Evolutionary conservation across 108 stramenopile genomes (phyloP).

Genomic region (Stephanodiscus minutulus): DNA sequence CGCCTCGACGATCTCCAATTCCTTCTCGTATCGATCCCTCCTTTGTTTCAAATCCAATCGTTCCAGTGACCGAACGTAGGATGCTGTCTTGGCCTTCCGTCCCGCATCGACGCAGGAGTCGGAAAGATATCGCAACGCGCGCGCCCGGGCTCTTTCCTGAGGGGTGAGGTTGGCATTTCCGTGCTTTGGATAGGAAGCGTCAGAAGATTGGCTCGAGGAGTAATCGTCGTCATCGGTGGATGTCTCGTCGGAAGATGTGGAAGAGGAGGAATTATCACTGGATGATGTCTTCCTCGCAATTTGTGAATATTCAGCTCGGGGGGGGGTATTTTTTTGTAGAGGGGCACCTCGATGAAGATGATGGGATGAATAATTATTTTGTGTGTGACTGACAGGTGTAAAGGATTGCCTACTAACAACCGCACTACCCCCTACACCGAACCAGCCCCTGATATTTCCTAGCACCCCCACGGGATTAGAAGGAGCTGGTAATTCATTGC

Average conservation of each 20-base stretch:
- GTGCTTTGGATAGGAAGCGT: slow-evolving; percentile 1
- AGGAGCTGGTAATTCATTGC: background rate
- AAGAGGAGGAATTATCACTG: slow-evolving; percentile 17
- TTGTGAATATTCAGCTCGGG: background rate
- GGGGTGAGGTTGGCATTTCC: slow-evolving; percentile 11
- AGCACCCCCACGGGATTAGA: slow-evolving; percentile 18
- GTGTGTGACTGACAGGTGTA: background rate
- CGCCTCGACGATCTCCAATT: slow-evolving; percentile 41
- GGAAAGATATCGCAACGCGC: slow-evolving; percentile 41
- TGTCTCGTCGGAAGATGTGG: slow-evolving; percentile 20
- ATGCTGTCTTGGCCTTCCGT: slow-evolving; percentile 39
- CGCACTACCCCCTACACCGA: slow-evolving; percentile 20
- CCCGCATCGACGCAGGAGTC: slow-evolving; percentile 51
- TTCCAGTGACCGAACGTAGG: slow-evolving; percentile 45
- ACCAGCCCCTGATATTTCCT: slow-evolving; percentile 46
- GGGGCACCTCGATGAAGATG: background rate
- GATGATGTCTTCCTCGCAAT: background rate
- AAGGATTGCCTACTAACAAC: slow-evolving; percentile 2
- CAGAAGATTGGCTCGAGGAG: slow-evolving; percentile 3
- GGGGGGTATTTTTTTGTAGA: background rate
- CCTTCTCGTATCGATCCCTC: slow-evolving; percentile 44
- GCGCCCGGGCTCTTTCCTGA: slow-evolving; percentile 36
- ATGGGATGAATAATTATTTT: background rate
- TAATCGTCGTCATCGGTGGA: slow-evolving; percentile 16
- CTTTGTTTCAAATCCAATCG: slow-evolving; percentile 44